Evolutionary conservation across 768 basidiomycete species (phyloP).

Genomic region (Kwoniella newhampshirensis): DNA sequence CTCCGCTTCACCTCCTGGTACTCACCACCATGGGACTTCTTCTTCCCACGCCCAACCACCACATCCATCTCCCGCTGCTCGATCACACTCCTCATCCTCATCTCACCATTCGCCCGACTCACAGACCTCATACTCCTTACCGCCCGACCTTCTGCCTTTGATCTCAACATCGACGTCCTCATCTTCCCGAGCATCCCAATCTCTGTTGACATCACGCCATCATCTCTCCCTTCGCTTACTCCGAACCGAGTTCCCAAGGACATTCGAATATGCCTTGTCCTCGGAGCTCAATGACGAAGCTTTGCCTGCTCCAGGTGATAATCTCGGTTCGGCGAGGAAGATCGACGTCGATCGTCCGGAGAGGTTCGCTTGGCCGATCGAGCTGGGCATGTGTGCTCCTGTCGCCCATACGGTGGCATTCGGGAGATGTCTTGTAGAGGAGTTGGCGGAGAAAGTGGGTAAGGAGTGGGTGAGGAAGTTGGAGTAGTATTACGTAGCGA

Average conservation of each 20-base stretch:
- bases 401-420: constrained; percentile 38
- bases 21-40: neutral
- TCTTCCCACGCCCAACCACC: constrained; percentile 1
- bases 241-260: constrained; percentile 28
- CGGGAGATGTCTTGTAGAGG: constrained; percentile 40
- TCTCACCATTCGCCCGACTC: constrained; percentile 19
- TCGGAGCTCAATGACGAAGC: constrained; percentile 36
- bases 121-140: constrained; percentile 4
- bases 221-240: constrained; percentile 30
- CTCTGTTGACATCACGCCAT: constrained; percentile 35
- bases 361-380: constrained; percentile 47
- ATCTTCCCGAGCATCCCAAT: constrained; percentile 17
- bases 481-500: constrained; percentile 3
- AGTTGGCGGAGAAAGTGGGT: constrained; percentile 28
- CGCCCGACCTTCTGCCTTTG: constrained; percentile 32
- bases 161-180: constrained; percentile 24
- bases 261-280: constrained; percentile 33
- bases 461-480: constrained; percentile 29
- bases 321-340: constrained; percentile 31
- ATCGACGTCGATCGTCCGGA: constrained; percentile 35
- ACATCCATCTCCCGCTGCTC: constrained; percentile 19
- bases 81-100: constrained; percentile 8
- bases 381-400: constrained; percentile 41
- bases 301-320: constrained; percentile 36
- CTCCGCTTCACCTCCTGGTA: constrained; percentile 20